These are phyloP conservation scores for Anacardium occidentale DNA, from an alignment of 345 rosid species.

Conservation along the genomic window DNA sequence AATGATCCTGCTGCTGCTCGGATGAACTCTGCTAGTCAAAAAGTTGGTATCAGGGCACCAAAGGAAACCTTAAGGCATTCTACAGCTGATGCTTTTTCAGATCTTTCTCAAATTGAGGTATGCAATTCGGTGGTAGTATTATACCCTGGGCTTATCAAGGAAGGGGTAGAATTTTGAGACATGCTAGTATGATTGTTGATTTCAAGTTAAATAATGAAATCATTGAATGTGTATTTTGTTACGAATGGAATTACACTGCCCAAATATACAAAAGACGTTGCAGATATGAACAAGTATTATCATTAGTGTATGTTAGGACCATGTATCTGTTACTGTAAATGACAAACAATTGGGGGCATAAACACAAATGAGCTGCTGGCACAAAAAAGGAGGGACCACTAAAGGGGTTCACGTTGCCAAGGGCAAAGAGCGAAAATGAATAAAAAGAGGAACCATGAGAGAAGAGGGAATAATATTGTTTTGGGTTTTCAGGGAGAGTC, in stretches of 20 bases:
- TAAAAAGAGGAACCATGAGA: too few species aligned
- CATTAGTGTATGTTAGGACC: too few species aligned
- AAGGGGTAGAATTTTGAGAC: neutral
- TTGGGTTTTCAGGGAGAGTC: too few species aligned
- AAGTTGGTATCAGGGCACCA: conserved; percentile 25
- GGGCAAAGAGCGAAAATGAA: too few species aligned
- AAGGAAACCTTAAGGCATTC: conserved; percentile 39
- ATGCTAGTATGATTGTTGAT: neutral
- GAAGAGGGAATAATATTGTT: too few species aligned
- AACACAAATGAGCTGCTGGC: too few species aligned
- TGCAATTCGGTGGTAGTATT: neutral
- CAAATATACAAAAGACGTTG: too few species aligned
- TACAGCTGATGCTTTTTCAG: conserved; percentile 55
- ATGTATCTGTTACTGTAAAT: too few species aligned
- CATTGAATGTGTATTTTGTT: neutral
- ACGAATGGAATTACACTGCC: neutral
- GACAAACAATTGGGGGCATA: too few species aligned
- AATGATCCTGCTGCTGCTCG: conserved; percentile 71
- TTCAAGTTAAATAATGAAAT: neutral
- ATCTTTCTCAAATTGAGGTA: conserved; percentile 83
- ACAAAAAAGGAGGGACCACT: too few species aligned
- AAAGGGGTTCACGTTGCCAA: too few species aligned
- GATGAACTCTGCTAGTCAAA: conserved; percentile 37
- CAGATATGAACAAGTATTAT: too few species aligned
- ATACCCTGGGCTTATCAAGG: neutral